Conservation (phyloP, 164 flowering plant genomes). For the Vitis labrusca region DNA sequence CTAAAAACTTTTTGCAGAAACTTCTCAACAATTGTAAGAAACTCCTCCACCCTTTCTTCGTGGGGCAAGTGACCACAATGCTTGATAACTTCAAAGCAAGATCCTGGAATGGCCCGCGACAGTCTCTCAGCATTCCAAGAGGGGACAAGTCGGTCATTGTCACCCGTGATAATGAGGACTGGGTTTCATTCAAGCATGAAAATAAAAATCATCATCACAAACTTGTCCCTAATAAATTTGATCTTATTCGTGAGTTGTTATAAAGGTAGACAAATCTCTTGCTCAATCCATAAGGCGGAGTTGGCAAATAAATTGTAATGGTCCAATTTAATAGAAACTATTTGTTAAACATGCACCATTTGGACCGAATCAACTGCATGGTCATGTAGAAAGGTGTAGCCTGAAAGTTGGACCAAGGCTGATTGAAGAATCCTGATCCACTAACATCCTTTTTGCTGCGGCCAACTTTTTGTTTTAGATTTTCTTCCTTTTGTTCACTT, state of each 20-base stretch:
- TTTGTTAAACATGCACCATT: too few species aligned
- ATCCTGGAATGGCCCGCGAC: slow-evolving; percentile 68
- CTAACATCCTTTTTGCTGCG: too few species aligned
- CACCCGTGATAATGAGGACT: slow-evolving; percentile 90
- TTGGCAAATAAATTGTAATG: too few species aligned
- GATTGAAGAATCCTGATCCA: too few species aligned
- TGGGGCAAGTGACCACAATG: slow-evolving; percentile 95
- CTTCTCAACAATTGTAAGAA: slow-evolving; percentile 53
- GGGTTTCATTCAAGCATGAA: slow-evolving; percentile 8
- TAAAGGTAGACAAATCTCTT: too few species aligned
- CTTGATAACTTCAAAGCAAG: slow-evolving; percentile 63
- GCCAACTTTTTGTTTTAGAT: too few species aligned
- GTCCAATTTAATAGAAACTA: too few species aligned
- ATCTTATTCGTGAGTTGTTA: background rate
- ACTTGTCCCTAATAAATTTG: background rate
- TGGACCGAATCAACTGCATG: too few species aligned
- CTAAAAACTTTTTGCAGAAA: slow-evolving; percentile 53
- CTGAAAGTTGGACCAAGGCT: too few species aligned
- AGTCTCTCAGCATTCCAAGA: slow-evolving; percentile 84
- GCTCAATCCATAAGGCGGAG: too few species aligned
- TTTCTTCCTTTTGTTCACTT: too few species aligned
- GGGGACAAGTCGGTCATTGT: slow-evolving; percentile 81
- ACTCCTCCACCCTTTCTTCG: slow-evolving; percentile 80
- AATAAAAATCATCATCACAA: slow-evolving; percentile 3
- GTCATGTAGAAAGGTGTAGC: too few species aligned